Evolutionary conservation across 805 yeast genomes (phyloP).

Genomic region (Suhomyces canberraensis): DNA sequence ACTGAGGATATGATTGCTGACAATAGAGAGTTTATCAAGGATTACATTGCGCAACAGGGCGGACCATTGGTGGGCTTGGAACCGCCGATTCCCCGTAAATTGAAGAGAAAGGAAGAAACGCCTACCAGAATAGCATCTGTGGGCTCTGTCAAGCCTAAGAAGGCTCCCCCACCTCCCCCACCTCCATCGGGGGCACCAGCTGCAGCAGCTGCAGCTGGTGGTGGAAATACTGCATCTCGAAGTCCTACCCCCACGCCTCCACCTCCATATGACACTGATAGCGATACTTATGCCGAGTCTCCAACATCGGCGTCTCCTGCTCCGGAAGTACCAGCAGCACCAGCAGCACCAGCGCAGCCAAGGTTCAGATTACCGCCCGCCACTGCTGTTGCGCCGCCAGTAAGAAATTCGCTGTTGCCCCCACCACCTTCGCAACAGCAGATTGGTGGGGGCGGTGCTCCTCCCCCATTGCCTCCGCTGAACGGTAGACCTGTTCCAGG

Average conservation of each 20-base stretch:
- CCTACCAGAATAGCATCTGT: neutral
- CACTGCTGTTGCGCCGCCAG: slow-evolving; percentile 28
- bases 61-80: slow-evolving; percentile 80
- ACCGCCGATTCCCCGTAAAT: slow-evolving; percentile 75
- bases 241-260: slow-evolving; percentile 6
- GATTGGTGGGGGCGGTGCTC: no score
- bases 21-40: slow-evolving; percentile 76
- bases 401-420: slow-evolving; percentile 16
- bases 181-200: slow-evolving; percentile 22
- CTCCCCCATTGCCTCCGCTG: slow-evolving; percentile 6
- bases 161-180: slow-evolving; percentile 44
- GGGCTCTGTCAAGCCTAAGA: slow-evolving; percentile 19
- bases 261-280: slow-evolving; percentile 5
- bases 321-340: no score
- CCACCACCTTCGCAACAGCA: slow-evolving; percentile 14
- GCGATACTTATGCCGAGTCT: no score
- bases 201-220: slow-evolving; percentile 9
- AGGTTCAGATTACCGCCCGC: slow-evolving; percentile 38
- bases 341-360: slow-evolving; percentile 15
- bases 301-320: no score
- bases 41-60: slow-evolving; percentile 69
- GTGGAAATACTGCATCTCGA: neutral
- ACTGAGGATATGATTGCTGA: slow-evolving; percentile 87
- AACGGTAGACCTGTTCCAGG: no score
- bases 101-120: slow-evolving; percentile 27